Conservation (phyloP, 2,329 filamentous ascomycete genomes). For the Talaromyces marneffei region DNA sequence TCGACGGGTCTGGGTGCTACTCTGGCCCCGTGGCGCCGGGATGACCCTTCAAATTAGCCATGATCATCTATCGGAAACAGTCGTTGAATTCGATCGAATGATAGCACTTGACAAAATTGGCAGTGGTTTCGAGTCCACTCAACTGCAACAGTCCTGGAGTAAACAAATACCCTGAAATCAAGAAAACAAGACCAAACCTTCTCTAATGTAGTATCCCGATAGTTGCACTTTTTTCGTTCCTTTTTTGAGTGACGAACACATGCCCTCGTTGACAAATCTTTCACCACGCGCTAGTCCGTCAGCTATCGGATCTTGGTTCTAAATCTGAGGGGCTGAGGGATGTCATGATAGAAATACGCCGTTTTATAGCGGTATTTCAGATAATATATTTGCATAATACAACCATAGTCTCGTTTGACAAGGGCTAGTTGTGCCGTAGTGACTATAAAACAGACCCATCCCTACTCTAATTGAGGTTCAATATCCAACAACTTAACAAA, state of each 20-base stretch:
- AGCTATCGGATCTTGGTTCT: background rate
- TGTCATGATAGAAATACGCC: background rate
- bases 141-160: background rate
- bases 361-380: background rate
- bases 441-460: background rate
- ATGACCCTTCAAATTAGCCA: conserved; percentile 2
- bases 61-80: conserved; percentile 4
- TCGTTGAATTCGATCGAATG: background rate
- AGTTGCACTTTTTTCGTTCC: background rate
- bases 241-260: background rate
- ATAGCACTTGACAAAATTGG: background rate
- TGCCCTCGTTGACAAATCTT: background rate
- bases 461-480: background rate
- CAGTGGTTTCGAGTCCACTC: background rate
- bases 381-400: background rate
- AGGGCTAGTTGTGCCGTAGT: background rate
- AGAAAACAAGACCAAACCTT: background rate
- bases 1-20: conserved; percentile 1
- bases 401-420: background rate
- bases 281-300: background rate
- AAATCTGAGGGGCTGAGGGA: background rate
- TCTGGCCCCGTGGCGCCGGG: background rate
- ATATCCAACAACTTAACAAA: background rate
- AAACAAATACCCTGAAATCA: background rate
- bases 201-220: background rate